Percentiles rank a stretch among this genome's conserved stretches.
phyloP scores from a whole-genome alignment of 768 basidiomycete genomes.

The Mycena galopus region DNA sequence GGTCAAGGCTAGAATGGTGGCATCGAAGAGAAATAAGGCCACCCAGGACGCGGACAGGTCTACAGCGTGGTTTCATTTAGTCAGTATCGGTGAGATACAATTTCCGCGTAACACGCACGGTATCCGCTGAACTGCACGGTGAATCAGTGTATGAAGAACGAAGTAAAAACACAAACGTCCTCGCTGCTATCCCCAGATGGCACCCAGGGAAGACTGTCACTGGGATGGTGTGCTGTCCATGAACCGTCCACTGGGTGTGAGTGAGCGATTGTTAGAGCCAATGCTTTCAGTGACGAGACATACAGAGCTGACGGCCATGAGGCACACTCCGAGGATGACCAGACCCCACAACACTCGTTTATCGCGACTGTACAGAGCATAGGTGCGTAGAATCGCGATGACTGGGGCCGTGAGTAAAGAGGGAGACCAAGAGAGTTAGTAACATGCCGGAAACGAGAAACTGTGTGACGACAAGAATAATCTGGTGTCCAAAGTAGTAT shows the following conservation, averaged over 20 bases:
- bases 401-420: neutral
- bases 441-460: neutral
- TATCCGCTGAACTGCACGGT: neutral
- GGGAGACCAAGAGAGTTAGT: neutral
- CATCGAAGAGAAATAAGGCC: neutral
- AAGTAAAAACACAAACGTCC: neutral
- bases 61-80: neutral
- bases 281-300: neutral
- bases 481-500: neutral
- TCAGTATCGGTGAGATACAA: neutral
- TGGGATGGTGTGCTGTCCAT: neutral
- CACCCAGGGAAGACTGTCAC: conserved; percentile 4
- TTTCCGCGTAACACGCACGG: neutral
- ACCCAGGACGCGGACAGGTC: conserved; percentile 1
- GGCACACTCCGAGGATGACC: neutral
- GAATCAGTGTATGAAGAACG: neutral
- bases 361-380: neutral
- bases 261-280: neutral
- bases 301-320: neutral
- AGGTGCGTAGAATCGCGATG: neutral
- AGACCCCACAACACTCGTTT: neutral
- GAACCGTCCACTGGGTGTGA: neutral
- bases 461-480: neutral
- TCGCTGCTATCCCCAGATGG: neutral
- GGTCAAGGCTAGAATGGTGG: neutral